These are phyloP conservation scores for Neurospora sp. DNA, from an alignment of 495 filamentous ascomycete genomes.

Conservation along the genomic window DNA sequence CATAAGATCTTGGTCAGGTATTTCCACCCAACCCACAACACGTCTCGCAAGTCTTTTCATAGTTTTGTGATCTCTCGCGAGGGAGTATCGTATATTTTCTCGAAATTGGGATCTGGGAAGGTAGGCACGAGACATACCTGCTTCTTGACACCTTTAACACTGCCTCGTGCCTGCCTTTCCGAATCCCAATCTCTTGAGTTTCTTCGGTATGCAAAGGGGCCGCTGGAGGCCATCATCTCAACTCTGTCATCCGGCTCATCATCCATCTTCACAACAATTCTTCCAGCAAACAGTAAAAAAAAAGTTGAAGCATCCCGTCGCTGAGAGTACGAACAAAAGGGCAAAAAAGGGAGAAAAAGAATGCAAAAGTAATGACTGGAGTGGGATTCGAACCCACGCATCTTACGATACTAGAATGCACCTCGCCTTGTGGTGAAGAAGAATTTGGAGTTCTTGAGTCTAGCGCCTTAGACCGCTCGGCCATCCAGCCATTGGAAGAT, in stretches of 20 bases:
- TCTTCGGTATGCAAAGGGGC: background rate
- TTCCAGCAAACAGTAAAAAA: background rate
- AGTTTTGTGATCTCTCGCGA: background rate
- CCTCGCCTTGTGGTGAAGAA: slow-evolving; percentile 4
- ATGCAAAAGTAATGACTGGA: slow-evolving; percentile 12
- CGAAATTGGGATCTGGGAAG: background rate
- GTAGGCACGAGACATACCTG: background rate
- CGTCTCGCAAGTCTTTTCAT: background rate
- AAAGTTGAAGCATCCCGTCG: background rate
- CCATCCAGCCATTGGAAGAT: slow-evolving; percentile 16
- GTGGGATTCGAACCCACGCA: slow-evolving; percentile 28
- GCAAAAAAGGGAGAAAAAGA: background rate
- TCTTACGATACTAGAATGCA: slow-evolving; percentile 25
- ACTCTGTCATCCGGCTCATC: background rate
- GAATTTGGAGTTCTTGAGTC: slow-evolving; percentile 17
- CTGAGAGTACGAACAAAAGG: background rate
- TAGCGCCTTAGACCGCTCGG: slow-evolving; percentile 27
- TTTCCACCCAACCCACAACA: background rate
- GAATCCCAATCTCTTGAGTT: background rate
- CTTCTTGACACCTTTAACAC: background rate
- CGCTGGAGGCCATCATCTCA: background rate
- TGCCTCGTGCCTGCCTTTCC: background rate
- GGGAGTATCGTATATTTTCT: background rate
- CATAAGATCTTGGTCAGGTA: too few relatives aligned
- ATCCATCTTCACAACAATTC: background rate